phyloP scores from a whole-genome alignment of 768 basidiomycete species.

The Psilocybe tampanensis region DNA sequence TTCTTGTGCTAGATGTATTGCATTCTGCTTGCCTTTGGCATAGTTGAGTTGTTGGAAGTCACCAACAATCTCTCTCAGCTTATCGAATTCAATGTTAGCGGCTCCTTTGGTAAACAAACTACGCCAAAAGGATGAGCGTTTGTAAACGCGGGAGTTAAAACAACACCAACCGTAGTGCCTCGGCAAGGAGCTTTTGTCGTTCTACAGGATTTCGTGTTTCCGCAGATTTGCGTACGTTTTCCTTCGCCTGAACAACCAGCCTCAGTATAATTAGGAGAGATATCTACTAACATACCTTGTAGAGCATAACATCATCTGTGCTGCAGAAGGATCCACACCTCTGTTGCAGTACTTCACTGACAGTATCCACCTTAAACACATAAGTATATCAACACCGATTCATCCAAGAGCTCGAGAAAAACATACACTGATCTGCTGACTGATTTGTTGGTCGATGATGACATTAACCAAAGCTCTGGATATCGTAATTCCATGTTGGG shows the following conservation, averaged over 20 bases:
- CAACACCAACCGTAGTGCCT: slow-evolving; percentile 77
- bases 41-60: slow-evolving; percentile 88
- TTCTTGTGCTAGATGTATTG: not conserved
- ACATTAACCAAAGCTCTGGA: slow-evolving; percentile 92
- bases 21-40: slow-evolving; percentile 61
- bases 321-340: slow-evolving; percentile 98
- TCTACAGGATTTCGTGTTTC: slow-evolving; percentile 77
- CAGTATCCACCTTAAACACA: slow-evolving; percentile 94
- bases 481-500: slow-evolving; percentile 81
- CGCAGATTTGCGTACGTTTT: slow-evolving; percentile 88
- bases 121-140: slow-evolving; percentile 8
- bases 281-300: slow-evolving; percentile 64
- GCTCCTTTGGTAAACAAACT: slow-evolving; percentile 92
- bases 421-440: slow-evolving; percentile 91
- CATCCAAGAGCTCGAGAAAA: slow-evolving; percentile 7
- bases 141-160: not conserved
- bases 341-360: slow-evolving; percentile 92
- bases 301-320: slow-evolving; percentile 96
- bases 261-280: not conserved
- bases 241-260: slow-evolving; percentile 67
- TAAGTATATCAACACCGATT: slow-evolving; percentile 6
- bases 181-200: slow-evolving; percentile 76
- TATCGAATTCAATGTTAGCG: slow-evolving; percentile 79
- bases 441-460: slow-evolving; percentile 97
- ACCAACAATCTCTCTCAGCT: slow-evolving; percentile 83